Evolutionary conservation across 352 stramenopile genomes (phyloP).

Genomic region (Phytophthora citrophthora): DNA sequence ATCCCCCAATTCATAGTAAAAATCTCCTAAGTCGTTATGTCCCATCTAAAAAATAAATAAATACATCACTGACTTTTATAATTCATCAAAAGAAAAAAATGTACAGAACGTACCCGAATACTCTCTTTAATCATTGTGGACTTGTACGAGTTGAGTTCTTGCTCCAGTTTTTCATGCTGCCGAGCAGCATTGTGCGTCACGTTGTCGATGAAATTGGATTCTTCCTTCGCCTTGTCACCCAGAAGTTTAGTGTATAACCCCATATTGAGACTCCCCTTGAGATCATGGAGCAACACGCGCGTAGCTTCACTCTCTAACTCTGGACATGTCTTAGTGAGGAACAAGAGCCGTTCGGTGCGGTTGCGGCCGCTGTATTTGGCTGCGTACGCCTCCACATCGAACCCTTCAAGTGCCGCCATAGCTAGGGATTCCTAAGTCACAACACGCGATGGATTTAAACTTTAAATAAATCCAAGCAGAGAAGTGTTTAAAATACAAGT

Average conservation of each 20-base stretch:
- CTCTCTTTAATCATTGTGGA: constrained; percentile 93
- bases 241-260: constrained; percentile 69
- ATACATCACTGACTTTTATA: constrained; percentile 1
- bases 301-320: constrained; percentile 58
- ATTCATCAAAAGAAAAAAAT: neutral
- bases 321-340: constrained; percentile 59
- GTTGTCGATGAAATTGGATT: constrained; percentile 61
- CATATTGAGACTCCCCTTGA: constrained; percentile 75
- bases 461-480: neutral
- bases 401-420: constrained; percentile 41
- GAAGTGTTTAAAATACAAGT: neutral
- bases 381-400: constrained; percentile 85
- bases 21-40: constrained; percentile 87
- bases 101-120: constrained; percentile 77
- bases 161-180: constrained; percentile 84
- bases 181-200: constrained; percentile 66
- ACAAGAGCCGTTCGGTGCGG: constrained; percentile 76
- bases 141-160: constrained; percentile 92
- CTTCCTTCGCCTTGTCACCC: constrained; percentile 50
- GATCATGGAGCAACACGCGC: constrained; percentile 60
- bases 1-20: constrained; percentile 88
- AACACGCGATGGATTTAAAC: constrained; percentile 9
- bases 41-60: constrained; percentile 67
- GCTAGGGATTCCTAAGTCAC: constrained; percentile 10
- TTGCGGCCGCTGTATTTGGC: constrained; percentile 87